Conservation (phyloP, 2,329 filamentous ascomycete genomes). For the Cytospora paraplurivora region DNA sequence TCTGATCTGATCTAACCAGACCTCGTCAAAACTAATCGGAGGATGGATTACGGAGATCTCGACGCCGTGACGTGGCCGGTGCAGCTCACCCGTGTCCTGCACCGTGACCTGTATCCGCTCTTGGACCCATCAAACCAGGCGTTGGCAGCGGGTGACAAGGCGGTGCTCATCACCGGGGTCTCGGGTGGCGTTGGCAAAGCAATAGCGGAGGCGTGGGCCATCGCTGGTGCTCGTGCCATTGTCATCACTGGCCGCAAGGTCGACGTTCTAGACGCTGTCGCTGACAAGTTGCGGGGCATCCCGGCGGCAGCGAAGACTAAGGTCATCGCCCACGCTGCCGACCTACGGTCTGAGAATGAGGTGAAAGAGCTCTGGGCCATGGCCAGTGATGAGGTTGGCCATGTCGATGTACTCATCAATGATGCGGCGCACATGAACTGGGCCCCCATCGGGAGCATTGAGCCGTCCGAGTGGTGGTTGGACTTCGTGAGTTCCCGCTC, state of each 20-base stretch:
- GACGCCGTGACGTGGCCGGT: slow-evolving; percentile 30
- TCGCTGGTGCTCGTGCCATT: slow-evolving; percentile 30
- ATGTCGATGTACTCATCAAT: slow-evolving; percentile 30
- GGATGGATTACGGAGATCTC: slow-evolving; percentile 27
- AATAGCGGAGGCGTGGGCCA: slow-evolving; percentile 32
- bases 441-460: slow-evolving; percentile 25
- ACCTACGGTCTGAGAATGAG: slow-evolving; percentile 30
- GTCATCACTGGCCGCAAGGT: slow-evolving; percentile 32
- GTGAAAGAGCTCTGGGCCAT: slow-evolving; percentile 29
- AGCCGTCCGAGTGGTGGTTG: slow-evolving; percentile 23
- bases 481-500: not conserved
- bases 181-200: slow-evolving; percentile 32
- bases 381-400: slow-evolving; percentile 26
- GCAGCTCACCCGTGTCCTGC: slow-evolving; percentile 31
- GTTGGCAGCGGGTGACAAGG: slow-evolving; percentile 31
- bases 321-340: slow-evolving; percentile 28
- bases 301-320: slow-evolving; percentile 27
- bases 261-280: slow-evolving; percentile 30
- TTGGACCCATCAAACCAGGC: slow-evolving; percentile 31
- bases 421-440: slow-evolving; percentile 27
- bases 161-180: slow-evolving; percentile 32
- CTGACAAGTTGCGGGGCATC: slow-evolving; percentile 25
- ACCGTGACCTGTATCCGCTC: slow-evolving; percentile 31
- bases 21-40: not conserved
- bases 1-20: too few relatives aligned